These are phyloP conservation scores for Fraxinus cuspidata DNA, from an alignment of 257 asterid genomes.

Conservation along the genomic window DNA sequence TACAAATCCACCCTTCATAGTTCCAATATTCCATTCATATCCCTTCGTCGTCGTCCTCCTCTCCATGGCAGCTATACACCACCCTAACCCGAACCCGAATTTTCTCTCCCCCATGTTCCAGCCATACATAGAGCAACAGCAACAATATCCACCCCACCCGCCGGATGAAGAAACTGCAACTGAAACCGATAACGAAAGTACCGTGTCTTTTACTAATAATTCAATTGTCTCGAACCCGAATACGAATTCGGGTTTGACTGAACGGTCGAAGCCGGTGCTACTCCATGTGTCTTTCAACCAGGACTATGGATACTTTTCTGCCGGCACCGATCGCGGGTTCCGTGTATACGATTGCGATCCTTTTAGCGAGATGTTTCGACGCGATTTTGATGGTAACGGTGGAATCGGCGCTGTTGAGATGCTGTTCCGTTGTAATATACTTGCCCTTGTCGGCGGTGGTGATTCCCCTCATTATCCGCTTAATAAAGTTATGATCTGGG, in stretches of 20 bases:
- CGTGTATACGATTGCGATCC: slow-evolving; percentile 89
- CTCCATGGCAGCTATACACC: slow-evolving; percentile 51
- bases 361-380: slow-evolving; percentile 77
- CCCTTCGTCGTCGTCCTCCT: neutral
- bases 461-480: slow-evolving; percentile 74
- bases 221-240: slow-evolving; percentile 14
- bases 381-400: slow-evolving; percentile 61
- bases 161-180: slow-evolving; percentile 29
- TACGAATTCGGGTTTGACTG: slow-evolving; percentile 19
- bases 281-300: slow-evolving; percentile 92
- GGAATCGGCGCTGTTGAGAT: slow-evolving; percentile 79
- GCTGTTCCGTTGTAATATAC: slow-evolving; percentile 83
- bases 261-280: slow-evolving; percentile 39
- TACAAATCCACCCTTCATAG: slow-evolving; percentile 2
- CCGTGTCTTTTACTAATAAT: slow-evolving; percentile 13
- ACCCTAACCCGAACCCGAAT: slow-evolving; percentile 42
- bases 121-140: slow-evolving; percentile 57
- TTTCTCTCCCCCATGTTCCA: slow-evolving; percentile 54
- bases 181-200: slow-evolving; percentile 29
- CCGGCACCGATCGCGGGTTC: slow-evolving; percentile 78
- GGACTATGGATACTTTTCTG: slow-evolving; percentile 80
- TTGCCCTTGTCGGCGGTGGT: slow-evolving; percentile 85
- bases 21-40: slow-evolving; percentile 24
- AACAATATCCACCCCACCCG: slow-evolving; percentile 35
- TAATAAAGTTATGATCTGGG: slow-evolving; percentile 96